Conservation (phyloP, 2,329 filamentous ascomycete species). For the Trichoderma aggressivum region DNA sequence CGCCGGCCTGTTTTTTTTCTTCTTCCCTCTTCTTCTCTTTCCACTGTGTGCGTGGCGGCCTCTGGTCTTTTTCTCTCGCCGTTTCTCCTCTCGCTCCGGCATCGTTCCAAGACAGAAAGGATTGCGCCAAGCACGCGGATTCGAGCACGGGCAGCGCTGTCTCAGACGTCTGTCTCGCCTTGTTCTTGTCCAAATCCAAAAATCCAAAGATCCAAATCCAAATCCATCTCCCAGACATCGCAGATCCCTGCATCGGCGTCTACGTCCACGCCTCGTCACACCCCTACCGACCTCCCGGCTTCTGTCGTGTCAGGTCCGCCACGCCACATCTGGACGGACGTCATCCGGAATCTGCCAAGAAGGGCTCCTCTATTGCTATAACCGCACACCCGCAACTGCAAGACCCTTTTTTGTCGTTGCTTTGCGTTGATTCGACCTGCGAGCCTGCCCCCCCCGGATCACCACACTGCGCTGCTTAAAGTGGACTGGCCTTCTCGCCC, state of each 20-base stretch:
- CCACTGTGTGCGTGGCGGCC: background rate
- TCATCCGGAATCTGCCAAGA: constrained; percentile 27
- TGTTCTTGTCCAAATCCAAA: background rate
- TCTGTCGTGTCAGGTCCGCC: constrained; percentile 20
- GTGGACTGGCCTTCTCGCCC: constrained; percentile 15
- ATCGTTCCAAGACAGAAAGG: background rate
- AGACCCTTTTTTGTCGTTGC: constrained; percentile 13
- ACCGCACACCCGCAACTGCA: constrained; percentile 10
- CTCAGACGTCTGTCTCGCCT: background rate
- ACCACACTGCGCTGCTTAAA: constrained; percentile 11
- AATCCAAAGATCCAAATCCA: background rate
- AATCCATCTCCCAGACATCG: constrained; percentile 9
- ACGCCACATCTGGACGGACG: constrained; percentile 23
- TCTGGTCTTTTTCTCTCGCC: background rate
- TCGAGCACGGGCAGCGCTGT: background rate
- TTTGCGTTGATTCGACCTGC: constrained; percentile 13
- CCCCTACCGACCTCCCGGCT: constrained; percentile 13
- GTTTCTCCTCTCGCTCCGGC: background rate
- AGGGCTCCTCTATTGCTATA: constrained; percentile 17
- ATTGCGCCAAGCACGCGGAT: background rate
- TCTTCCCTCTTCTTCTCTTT: background rate
- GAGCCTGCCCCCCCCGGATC: constrained; percentile 12
- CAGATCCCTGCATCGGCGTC: constrained; percentile 15
- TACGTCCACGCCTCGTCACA: constrained; percentile 13
- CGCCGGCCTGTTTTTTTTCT: background rate